Evolutionary conservation across 2,329 filamentous ascomycete species (phyloP).

Genomic region (Raffaelea albimanens): DNA sequence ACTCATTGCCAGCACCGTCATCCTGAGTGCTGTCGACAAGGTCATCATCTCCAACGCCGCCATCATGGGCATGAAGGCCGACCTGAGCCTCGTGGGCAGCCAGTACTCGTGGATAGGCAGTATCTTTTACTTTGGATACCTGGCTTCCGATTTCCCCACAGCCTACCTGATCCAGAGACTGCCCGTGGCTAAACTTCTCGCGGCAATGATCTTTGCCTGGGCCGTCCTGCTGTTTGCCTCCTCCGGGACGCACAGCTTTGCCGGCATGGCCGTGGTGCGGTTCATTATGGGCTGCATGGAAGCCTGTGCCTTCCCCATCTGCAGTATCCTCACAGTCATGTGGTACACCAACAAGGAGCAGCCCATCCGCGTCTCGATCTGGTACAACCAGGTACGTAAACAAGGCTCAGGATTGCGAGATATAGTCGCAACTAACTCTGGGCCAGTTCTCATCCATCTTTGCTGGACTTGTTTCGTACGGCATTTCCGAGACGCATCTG

Average conservation of each 20-base stretch:
- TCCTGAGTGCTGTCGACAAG: slow-evolving; percentile 7
- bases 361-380: slow-evolving; percentile 49
- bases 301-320: slow-evolving; percentile 48
- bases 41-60: slow-evolving; percentile 8
- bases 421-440: not conserved
- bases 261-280: slow-evolving; percentile 25
- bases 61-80: slow-evolving; percentile 6
- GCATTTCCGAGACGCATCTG: slow-evolving; percentile 17
- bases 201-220: slow-evolving; percentile 48
- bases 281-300: slow-evolving; percentile 46
- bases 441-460: slow-evolving; percentile 13
- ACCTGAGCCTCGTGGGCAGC: slow-evolving; percentile 13
- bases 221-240: slow-evolving; percentile 45
- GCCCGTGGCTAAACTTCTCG: slow-evolving; percentile 53
- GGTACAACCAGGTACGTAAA: slow-evolving; percentile 23
- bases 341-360: slow-evolving; percentile 48
- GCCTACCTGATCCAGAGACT: slow-evolving; percentile 7
- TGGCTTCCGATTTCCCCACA: slow-evolving; percentile 14
- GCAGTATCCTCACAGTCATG: slow-evolving; percentile 51
- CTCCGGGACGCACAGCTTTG: slow-evolving; percentile 44
- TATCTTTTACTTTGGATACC: slow-evolving; percentile 23
- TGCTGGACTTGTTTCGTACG: slow-evolving; percentile 26
- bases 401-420: not conserved
- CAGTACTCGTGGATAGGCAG: slow-evolving; percentile 20
- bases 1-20: slow-evolving; percentile 3